Percentiles rank a stretch among this genome's conserved stretches.
Conservation (phyloP, 2,329 filamentous ascomycete genomes). For the Phoma herbarum region DNA sequence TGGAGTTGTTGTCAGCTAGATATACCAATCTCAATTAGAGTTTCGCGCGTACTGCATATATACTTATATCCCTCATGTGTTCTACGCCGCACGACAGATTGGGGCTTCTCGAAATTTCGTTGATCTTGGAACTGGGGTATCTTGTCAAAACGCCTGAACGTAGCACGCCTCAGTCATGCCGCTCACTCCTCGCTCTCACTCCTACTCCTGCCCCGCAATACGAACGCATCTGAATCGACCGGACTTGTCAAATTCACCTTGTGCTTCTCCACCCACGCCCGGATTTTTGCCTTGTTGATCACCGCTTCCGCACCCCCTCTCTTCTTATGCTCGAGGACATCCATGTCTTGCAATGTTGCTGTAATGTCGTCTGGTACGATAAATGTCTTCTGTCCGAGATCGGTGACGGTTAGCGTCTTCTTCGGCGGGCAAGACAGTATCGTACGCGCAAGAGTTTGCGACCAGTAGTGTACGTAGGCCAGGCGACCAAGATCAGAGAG, state of each 20-base stretch:
- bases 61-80: neutral
- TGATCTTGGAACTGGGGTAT: constrained; percentile 10
- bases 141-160: constrained; percentile 11
- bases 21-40: neutral
- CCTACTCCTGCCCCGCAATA: constrained; percentile 61
- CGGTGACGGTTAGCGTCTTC: constrained; percentile 69
- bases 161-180: neutral
- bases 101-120: neutral
- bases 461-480: constrained; percentile 88
- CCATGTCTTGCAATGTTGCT: constrained; percentile 80
- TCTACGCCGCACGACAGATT: neutral
- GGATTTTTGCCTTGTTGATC: constrained; percentile 67
- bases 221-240: constrained; percentile 79
- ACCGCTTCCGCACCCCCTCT: constrained; percentile 61
- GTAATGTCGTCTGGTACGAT: constrained; percentile 88
- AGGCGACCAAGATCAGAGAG: constrained; percentile 84
- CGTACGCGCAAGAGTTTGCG: constrained; percentile 79
- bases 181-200: constrained; percentile 56
- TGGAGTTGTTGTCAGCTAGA: neutral
- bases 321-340: constrained; percentile 65
- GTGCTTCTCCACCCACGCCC: constrained; percentile 72
- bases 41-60: neutral
- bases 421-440: constrained; percentile 58
- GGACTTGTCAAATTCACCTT: constrained; percentile 68
- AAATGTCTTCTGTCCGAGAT: constrained; percentile 80